These are phyloP conservation scores for Nicotiana knightiana DNA, from an alignment of 257 asterid genomes.

Conservation along the genomic window DNA sequence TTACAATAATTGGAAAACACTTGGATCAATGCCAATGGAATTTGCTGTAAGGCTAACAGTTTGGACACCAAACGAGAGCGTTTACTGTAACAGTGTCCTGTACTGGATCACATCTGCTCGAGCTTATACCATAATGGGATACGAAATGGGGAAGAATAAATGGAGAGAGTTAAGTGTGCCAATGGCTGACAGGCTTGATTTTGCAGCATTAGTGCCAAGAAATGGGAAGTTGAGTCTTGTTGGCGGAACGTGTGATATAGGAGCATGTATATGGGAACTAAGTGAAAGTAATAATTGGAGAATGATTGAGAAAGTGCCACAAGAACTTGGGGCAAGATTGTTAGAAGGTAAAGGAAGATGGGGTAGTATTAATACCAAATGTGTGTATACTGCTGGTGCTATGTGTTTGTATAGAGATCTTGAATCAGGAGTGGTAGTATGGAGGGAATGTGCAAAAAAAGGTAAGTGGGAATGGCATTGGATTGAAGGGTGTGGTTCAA, in stretches of 20 bases:
- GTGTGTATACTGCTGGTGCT: conserved; percentile 53
- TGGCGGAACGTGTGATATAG: conserved; percentile 53
- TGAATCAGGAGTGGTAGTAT: conserved; percentile 48
- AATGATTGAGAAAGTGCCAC: conserved; percentile 49
- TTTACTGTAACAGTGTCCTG: conserved; percentile 37
- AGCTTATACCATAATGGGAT: conserved; percentile 67
- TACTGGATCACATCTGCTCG: conserved; percentile 87
- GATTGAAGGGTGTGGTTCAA: conserved; percentile 49
- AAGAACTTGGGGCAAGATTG: conserved; percentile 38
- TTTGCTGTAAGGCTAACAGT: conserved; percentile 79
- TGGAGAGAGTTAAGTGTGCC: conserved; percentile 76
- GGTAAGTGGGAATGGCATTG: conserved; percentile 54
- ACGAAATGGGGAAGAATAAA: conserved; percentile 31
- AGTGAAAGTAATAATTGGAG: conserved; percentile 38
- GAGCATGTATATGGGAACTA: conserved; percentile 63
- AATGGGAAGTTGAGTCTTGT: conserved; percentile 51
- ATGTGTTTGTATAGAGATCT: conserved; percentile 58
- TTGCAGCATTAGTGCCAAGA: conserved; percentile 58
- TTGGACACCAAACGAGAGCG: conserved; percentile 84
- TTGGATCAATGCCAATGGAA: conserved; percentile 55
- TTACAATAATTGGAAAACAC: conserved; percentile 26
- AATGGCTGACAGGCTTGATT: conserved; percentile 67
- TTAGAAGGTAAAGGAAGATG: conserved; percentile 43
- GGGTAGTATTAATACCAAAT: conserved; percentile 38
- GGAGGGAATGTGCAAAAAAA: conserved; percentile 36